Percentiles rank a stretch among this genome's conserved stretches.
phyloP scores from a whole-genome alignment of 257 asterid species.

The Nicotiana tomentosiformis region DNA sequence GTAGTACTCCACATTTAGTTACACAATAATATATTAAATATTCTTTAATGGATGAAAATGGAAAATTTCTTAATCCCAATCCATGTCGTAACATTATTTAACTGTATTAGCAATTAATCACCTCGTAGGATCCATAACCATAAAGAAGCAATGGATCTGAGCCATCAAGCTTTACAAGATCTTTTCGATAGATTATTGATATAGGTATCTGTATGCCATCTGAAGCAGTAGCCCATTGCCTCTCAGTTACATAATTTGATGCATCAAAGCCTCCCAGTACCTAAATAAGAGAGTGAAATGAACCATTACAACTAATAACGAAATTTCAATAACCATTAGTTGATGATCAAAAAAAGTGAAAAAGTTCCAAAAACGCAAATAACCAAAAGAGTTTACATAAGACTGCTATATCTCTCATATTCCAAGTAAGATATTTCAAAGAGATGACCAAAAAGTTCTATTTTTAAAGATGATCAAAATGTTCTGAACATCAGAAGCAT shows the following conservation, averaged over 20 bases:
- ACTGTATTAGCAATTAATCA: constrained; percentile 17
- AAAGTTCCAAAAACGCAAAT: background rate
- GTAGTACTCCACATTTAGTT: background rate
- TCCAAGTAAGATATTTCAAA: background rate
- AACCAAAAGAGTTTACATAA: background rate
- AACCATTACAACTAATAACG: background rate
- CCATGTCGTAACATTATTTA: background rate
- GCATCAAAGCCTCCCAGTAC: constrained; percentile 88
- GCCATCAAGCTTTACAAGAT: constrained; percentile 77
- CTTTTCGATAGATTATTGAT: constrained; percentile 69
- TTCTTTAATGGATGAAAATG: no score
- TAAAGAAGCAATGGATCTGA: constrained; percentile 83
- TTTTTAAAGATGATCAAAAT: background rate
- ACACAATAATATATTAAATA: background rate
- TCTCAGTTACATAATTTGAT: constrained; percentile 64
- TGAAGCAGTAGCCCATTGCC: constrained; percentile 85
- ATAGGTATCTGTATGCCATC: constrained; percentile 85
- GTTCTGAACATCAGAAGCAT: background rate
- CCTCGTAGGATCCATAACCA: constrained; percentile 99
- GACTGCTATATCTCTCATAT: background rate
- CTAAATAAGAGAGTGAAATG: constrained; percentile 33
- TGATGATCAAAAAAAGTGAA: background rate
- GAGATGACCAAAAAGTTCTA: background rate
- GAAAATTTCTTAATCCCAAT: no score
- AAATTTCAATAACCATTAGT: background rate